These are phyloP conservation scores for Agroathelia rolfsii DNA, from an alignment of 1,284 basidiomycete genomes.

Conservation along the genomic window DNA sequence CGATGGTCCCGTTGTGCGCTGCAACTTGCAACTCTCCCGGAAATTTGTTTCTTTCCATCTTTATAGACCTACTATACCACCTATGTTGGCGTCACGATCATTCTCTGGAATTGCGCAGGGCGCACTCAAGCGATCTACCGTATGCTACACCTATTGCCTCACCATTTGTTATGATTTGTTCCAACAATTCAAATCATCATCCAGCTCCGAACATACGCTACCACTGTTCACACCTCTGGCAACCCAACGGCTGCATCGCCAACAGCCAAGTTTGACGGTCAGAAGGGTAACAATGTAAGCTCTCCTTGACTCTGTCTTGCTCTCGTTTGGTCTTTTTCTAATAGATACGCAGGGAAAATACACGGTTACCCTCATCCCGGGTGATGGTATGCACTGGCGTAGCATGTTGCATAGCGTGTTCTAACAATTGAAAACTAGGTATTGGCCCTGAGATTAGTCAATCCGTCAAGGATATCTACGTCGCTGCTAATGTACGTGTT, in stretches of 20 bases:
- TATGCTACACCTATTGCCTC: constrained; percentile 9
- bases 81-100: constrained; percentile 51
- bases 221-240: too few species aligned
- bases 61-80: constrained; percentile 5
- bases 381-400: constrained; percentile 59
- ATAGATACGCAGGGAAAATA: constrained; percentile 73
- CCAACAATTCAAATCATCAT: constrained; percentile 2
- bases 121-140: constrained; percentile 28
- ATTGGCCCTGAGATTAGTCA: constrained; percentile 98
- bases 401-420: constrained; percentile 19
- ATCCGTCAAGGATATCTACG: constrained; percentile 92
- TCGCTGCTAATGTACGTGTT: constrained; percentile 64
- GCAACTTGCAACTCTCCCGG: too few species aligned
- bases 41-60: constrained; percentile 4
- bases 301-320: constrained; percentile 3
- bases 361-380: constrained; percentile 86
- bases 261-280: constrained; percentile 79
- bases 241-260: constrained; percentile 64
- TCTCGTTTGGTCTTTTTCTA: constrained; percentile 2
- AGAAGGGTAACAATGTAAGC: constrained; percentile 79
- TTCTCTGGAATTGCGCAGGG: constrained; percentile 44
- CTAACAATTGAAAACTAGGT: constrained; percentile 38
- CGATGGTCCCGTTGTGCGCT: too few species aligned
- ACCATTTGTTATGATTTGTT: constrained; percentile 8
- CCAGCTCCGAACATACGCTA: constrained; percentile 58